Evolutionary conservation across 2,329 filamentous ascomycete species (phyloP), one percentile per base, ranked within the genome.

Genomic region (Ceratocystis smalleyi): DNA sequence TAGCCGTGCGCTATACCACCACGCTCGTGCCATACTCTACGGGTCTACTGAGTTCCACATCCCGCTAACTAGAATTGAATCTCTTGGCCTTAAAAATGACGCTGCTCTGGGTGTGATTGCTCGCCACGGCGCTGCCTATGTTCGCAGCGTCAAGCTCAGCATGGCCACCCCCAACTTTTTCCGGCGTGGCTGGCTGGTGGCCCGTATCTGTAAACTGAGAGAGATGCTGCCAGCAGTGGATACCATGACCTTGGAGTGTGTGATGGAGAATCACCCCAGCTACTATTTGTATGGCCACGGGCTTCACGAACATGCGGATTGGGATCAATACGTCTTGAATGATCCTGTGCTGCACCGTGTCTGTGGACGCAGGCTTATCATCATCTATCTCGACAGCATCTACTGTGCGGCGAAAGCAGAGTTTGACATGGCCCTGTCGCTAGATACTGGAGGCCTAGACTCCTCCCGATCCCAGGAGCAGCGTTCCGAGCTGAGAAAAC

Each of bases 41-140:
- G 75, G 77, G 2, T 71, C 75, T 32, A 82, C 82, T 61, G 72
- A 62, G 0, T 82, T 82, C 66, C 67, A 72, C 1, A 81, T 82
- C 66, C 70, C 73, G 47, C 67, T 45, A 60, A 66, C 2, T 62
- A 70, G 43, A 49, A 72, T 7, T 40, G 65, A 4, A 60, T 64
- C 12, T 61, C 71, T 8, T 65, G 54, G 1, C 27, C 47, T 5
- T 61, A 69, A 5, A 19, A 35, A 59, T 19, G 30, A 8, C 30
- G 5, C 49, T 17, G 66, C 10, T 32, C 12, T 5, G 43, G 40
- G 15, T 45, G 59, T 3, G 35, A 55, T 2, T 54, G 51, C n/a
- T 62, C 63, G 65, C 2, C 51, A 47, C 40, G 45, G 43, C 5
- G n/a, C 32, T 32, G 15, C 27, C 4, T 35, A 45, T 22, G 55